Percentiles rank a stretch among this genome's conserved stretches.
These are phyloP conservation scores for Aspergillus fumigatiaffinis DNA, from an alignment of 2,329 filamentous ascomycete genomes.

Conservation along the genomic window DNA sequence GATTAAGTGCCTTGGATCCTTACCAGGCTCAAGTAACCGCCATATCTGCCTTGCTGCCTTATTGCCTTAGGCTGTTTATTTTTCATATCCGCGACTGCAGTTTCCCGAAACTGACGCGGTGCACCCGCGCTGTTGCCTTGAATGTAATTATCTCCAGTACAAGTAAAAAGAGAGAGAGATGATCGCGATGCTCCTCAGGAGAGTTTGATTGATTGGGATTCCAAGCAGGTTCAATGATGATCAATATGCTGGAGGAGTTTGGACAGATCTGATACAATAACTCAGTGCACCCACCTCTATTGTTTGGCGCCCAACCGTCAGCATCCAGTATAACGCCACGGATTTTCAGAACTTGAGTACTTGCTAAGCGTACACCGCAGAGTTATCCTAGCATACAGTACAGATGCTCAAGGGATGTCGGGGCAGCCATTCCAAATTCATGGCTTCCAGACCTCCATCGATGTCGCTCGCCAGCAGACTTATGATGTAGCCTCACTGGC, in stretches of 20 bases:
- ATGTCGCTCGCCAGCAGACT: conserved; percentile 38
- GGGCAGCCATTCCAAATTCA: conserved; percentile 44
- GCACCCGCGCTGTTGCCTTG: conserved; percentile 4
- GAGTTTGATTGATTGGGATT: neutral
- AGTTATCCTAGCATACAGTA: neutral
- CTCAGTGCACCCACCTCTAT: neutral
- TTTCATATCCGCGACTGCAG: conserved; percentile 3
- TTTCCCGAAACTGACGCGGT: conserved; percentile 9
- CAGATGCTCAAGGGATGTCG: conserved; percentile 22
- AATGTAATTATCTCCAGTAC: neutral
- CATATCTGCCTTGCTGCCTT: neutral
- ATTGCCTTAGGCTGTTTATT: conserved; percentile 2
- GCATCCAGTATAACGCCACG: neutral
- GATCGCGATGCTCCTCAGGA: neutral
- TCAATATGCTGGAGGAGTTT: neutral
- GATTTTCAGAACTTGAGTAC: neutral
- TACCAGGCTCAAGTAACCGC: neutral
- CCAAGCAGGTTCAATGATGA: neutral
- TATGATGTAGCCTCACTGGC: conserved; percentile 40
- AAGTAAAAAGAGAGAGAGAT: neutral
- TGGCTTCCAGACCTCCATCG: conserved; percentile 48
- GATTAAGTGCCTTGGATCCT: neutral
- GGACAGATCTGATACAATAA: neutral
- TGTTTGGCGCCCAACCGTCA: neutral
- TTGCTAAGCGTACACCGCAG: neutral